Percentiles rank a stretch among this genome's conserved stretches.
These are phyloP conservation scores for Cystobasidium onofrii DNA, from an alignment of 768 basidiomycete genomes.

Conservation along the genomic window DNA sequence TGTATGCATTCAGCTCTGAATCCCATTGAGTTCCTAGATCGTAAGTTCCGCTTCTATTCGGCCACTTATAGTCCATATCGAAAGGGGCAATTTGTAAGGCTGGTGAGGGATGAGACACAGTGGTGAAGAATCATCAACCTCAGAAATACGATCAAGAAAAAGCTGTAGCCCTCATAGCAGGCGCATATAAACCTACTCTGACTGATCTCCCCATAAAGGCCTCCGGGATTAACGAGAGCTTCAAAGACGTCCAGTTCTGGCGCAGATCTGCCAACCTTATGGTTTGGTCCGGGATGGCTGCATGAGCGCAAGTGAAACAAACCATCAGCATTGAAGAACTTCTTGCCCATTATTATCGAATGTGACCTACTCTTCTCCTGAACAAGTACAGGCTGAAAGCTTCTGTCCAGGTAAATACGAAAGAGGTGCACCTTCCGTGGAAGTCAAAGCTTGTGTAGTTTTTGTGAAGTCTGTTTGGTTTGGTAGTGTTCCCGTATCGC, in stretches of 20 bases:
- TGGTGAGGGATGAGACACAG: background rate
- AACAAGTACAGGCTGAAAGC: constrained; percentile 77
- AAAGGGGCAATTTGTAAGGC: constrained; percentile 52
- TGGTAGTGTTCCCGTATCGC: constrained; percentile 80
- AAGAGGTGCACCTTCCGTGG: constrained; percentile 38
- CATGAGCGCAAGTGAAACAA: background rate
- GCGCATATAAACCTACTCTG: constrained; percentile 51
- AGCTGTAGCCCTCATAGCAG: no score
- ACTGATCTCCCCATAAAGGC: constrained; percentile 57
- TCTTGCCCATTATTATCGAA: no score
- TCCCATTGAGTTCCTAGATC: background rate
- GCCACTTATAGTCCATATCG: constrained; percentile 59
- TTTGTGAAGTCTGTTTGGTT: constrained; percentile 55
- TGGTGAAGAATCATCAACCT: no score
- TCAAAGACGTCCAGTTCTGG: constrained; percentile 93
- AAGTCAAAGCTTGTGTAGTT: background rate
- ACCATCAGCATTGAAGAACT: no score
- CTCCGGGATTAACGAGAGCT: constrained; percentile 56
- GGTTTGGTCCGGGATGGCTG: constrained; percentile 69
- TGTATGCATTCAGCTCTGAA: constrained; percentile 4
- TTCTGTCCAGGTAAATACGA: constrained; percentile 71
- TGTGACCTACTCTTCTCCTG: constrained; percentile 54
- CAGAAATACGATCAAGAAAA: no score
- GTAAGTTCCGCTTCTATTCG: constrained; percentile 39
- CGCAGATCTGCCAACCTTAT: constrained; percentile 59